A percentile compares a stretch with the other conserved stretches of the same genome.
Conservation (phyloP, 108 stramenopile species). For the Aurantiochytrium sp. region DNA sequence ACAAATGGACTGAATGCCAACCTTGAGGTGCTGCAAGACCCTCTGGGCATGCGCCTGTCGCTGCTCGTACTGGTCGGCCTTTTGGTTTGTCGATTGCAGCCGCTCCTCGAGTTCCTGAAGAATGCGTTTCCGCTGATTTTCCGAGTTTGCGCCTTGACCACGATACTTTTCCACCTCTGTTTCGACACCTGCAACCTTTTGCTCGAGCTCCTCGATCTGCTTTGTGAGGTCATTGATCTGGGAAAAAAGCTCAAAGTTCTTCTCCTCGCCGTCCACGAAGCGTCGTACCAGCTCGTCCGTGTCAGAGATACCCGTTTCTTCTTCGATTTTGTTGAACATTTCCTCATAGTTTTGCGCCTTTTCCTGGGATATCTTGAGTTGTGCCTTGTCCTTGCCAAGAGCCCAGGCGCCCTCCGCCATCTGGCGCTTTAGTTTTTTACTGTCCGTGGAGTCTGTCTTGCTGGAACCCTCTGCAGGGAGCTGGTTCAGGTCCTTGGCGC, state of each 20-base stretch:
- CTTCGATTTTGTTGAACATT: slow-evolving; percentile 36
- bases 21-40: slow-evolving; percentile 47
- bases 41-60: slow-evolving; percentile 31
- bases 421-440: neutral
- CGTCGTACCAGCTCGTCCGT: slow-evolving; percentile 48
- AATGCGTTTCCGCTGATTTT: slow-evolving; percentile 52
- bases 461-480: neutral
- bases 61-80: slow-evolving; percentile 45
- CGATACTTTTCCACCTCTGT: slow-evolving; percentile 54
- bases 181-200: slow-evolving; percentile 38
- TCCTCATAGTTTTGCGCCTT: slow-evolving; percentile 31
- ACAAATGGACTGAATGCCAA: slow-evolving; percentile 52
- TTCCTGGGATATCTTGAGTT: slow-evolving; percentile 22
- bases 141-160: slow-evolving; percentile 47
- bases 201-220: slow-evolving; percentile 52
- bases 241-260: slow-evolving; percentile 54
- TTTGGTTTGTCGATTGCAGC: slow-evolving; percentile 32
- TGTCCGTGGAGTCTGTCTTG: neutral
- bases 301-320: slow-evolving; percentile 43
- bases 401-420: neutral
- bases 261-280: slow-evolving; percentile 54
- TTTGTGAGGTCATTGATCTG: slow-evolving; percentile 53
- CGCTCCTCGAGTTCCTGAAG: slow-evolving; percentile 46
- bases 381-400: slow-evolving; percentile 9
- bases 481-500: neutral